Percentiles rank a stretch among this genome's conserved stretches.
These are phyloP conservation scores for Cladophialophora immunda DNA, from an alignment of 2,329 filamentous ascomycete genomes.

Conservation along the genomic window DNA sequence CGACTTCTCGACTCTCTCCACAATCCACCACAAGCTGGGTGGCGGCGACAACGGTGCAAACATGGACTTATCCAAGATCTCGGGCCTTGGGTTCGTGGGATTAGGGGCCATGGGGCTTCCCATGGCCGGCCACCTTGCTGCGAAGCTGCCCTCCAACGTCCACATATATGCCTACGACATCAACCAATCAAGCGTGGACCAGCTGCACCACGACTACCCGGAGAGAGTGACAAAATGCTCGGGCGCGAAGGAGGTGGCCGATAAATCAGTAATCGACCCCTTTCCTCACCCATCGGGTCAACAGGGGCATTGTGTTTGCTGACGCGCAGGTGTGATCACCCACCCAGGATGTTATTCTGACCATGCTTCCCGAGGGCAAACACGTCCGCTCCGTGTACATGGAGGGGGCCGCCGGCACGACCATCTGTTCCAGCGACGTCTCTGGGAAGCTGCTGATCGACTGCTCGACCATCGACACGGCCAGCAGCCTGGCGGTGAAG, in stretches of 20 bases:
- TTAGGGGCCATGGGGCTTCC: constrained; percentile 65
- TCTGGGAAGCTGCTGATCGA: constrained; percentile 61
- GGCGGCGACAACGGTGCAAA: neutral
- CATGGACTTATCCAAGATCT: constrained; percentile 35
- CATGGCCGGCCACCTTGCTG: constrained; percentile 61
- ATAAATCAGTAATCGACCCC: constrained; percentile 55
- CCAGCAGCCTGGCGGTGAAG: constrained; percentile 46
- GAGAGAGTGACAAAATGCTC: constrained; percentile 50
- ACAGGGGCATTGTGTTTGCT: no score
- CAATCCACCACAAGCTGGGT: neutral
- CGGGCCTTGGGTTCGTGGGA: constrained; percentile 58
- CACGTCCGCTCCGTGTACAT: constrained; percentile 54
- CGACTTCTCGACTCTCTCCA: neutral
- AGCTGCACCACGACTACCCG: constrained; percentile 53
- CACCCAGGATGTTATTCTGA: constrained; percentile 47
- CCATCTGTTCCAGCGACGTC: constrained; percentile 50
- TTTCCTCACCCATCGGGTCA: no score
- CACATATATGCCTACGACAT: constrained; percentile 61
- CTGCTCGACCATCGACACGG: constrained; percentile 65
- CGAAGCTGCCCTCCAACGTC: constrained; percentile 54
- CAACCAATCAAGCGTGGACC: constrained; percentile 52
- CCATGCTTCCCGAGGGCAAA: constrained; percentile 49
- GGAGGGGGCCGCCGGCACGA: constrained; percentile 49
- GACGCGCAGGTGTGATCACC: neutral
- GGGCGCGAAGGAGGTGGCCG: constrained; percentile 59